Conservation (phyloP, 75 land plant genomes). For the Sequoia sempervirens region DNA sequence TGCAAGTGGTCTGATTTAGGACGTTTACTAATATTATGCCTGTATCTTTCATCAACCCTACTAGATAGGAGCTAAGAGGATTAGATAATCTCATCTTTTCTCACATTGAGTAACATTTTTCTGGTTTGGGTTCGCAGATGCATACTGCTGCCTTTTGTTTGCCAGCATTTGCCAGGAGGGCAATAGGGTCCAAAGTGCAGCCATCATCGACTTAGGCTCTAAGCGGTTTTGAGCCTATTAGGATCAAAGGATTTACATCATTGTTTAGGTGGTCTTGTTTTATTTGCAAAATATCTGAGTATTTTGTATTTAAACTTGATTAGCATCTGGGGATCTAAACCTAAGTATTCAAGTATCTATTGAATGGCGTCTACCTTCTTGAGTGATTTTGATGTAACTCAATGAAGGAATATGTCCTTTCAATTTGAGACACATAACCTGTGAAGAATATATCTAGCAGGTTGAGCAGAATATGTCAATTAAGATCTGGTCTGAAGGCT, state of each 20-base stretch:
- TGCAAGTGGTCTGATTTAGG: not conserved
- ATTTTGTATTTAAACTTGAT: not conserved
- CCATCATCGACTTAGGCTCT: not conserved
- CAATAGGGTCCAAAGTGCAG: slow-evolving; percentile 22
- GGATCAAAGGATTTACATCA: not conserved
- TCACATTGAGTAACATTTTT: slow-evolving; percentile 2
- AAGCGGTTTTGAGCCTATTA: not conserved
- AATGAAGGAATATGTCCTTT: not conserved
- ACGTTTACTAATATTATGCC: not conserved
- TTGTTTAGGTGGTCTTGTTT: not conserved
- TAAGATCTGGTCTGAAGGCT: not conserved
- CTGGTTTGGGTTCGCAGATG: slow-evolving; percentile 41
- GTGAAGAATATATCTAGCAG: not conserved
- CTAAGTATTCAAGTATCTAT: not conserved
- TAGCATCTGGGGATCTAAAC: not conserved
- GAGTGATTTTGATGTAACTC: slow-evolving; percentile 6
- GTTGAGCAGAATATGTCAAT: not conserved
- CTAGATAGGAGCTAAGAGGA: not conserved
- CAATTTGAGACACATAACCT: not conserved
- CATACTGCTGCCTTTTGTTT: slow-evolving; percentile 85
- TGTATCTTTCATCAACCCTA: not conserved
- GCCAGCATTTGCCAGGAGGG: slow-evolving; percentile 84
- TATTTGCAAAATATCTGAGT: not conserved
- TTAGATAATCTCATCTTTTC: not conserved
- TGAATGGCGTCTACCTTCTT: not conserved